A percentile compares a stretch with the other conserved stretches of the same genome.
Conservation (phyloP, 148 eudicot species). For the Limonium bicolor region DNA sequence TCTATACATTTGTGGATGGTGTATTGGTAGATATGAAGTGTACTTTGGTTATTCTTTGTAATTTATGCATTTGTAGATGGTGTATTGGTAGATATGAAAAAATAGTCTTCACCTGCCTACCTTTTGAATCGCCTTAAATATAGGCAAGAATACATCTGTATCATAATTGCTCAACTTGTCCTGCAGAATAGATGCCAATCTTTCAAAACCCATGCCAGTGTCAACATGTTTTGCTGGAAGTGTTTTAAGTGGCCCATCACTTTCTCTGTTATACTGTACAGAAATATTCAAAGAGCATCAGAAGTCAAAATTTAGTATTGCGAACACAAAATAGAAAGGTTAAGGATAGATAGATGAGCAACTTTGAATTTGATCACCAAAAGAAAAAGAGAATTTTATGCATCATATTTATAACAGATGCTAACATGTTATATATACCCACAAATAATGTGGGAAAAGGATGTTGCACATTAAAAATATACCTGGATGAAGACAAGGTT, state of each 20-base stretch:
- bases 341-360: too few relatives aligned
- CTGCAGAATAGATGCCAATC: conserved; percentile 92
- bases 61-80: too few relatives aligned
- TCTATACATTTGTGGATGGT: too few relatives aligned
- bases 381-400: too few relatives aligned
- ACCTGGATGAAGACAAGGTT: conserved; percentile 97
- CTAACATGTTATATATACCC: too few relatives aligned
- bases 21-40: too few relatives aligned
- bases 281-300: conserved; percentile 4
- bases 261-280: conserved; percentile 77
- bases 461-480: not conserved
- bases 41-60: too few relatives aligned
- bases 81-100: too few relatives aligned
- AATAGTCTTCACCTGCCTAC: too few relatives aligned
- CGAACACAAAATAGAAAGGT: not conserved
- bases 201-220: conserved; percentile 95
- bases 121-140: conserved; percentile 71
- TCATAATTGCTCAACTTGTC: conserved; percentile 93
- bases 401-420: too few relatives aligned
- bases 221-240: conserved; percentile 91
- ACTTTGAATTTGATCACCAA: too few relatives aligned
- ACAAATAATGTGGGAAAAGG: too few relatives aligned
- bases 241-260: conserved; percentile 61
- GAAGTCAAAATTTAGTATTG: not conserved
- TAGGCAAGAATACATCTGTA: conserved; percentile 82